Evolutionary conservation across 2,329 filamentous ascomycete species (phyloP), one percentile per base, ranked within the genome.

Genomic region (Claviceps pazoutovae): DNA sequence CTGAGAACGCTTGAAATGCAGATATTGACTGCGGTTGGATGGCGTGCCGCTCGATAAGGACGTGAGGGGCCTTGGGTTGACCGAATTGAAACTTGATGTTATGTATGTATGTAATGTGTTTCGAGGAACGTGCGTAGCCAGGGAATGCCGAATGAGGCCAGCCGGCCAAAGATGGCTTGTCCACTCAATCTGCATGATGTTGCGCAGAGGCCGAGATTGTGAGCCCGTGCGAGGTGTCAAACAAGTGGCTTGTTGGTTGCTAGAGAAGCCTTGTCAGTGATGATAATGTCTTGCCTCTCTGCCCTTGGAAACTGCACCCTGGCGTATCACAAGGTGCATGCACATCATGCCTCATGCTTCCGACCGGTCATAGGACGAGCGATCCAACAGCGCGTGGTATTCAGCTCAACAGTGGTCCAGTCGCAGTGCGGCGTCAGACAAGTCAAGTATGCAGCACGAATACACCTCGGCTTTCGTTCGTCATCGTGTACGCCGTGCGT

Each of bases 271-370:
- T 30, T 30, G 26, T 30, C 26, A 30, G 26, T 30, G 34, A 44
- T 46, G 46, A 53, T 50, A 26, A 50, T 53, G 51, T 50, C 47
- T 50, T 47, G 51, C 51, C 44, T 50, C 37, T 30, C 8, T 30
- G 26, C 26, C 26, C 26, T 30, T 30, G 26, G 8, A 30, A 30
- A 30, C 2, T 30, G 26, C 8, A 30, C 26, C 26, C 26, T 30
- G 26, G 8, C 26, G 26, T 30, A 30, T 30, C 26, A 30, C 26
- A 30, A 30, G 26, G 26, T 30, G 26, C 26, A 26, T 30, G 26
- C 26, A 30, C 26, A 30, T 30, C 26, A 30, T 30, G 26, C 26
- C 26, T 30, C 26, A 30, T 9, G 26, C 26, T 30, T 9, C 26
- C 26, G 26, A 30, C 26, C 8, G 26, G 26, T 30, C 26, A 30